phyloP scores from a whole-genome alignment of 352 stramenopile genomes.

The Peronospora farinosa region DNA sequence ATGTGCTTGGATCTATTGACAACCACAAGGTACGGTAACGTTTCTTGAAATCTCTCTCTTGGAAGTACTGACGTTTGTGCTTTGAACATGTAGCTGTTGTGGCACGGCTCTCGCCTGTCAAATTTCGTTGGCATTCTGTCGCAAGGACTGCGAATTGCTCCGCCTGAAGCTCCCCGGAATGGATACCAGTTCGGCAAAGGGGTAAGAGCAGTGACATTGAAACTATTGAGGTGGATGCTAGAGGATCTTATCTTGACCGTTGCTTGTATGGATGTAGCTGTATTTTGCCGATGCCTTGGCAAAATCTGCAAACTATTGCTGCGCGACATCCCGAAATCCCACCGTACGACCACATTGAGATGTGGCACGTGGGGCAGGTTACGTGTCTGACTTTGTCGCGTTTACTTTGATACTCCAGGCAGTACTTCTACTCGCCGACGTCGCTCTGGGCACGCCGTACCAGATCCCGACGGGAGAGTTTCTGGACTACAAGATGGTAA shows the following conservation, averaged over 20 bases:
- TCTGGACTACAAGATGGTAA: constrained; percentile 25
- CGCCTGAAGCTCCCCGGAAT: constrained; percentile 65
- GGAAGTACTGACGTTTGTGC: neutral
- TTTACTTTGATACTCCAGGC: constrained; percentile 17
- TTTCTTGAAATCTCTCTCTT: neutral
- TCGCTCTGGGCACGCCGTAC: constrained; percentile 48
- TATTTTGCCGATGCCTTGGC: constrained; percentile 83
- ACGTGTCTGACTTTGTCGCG: neutral
- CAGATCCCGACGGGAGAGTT: constrained; percentile 17
- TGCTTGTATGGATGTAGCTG: constrained; percentile 31
- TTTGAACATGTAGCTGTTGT: constrained; percentile 47
- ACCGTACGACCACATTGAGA: constrained; percentile 18
- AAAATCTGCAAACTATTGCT: constrained; percentile 85
- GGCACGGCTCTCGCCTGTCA: constrained; percentile 73
- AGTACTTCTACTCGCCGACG: constrained; percentile 59
- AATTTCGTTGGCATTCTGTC: constrained; percentile 80
- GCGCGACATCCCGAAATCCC: constrained; percentile 49
- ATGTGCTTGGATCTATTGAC: constrained; percentile 33
- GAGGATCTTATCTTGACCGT: neutral
- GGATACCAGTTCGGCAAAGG: constrained; percentile 87
- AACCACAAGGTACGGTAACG: constrained; percentile 44
- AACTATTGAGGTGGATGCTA: neutral
- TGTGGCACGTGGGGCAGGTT: neutral
- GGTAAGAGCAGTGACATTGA: constrained; percentile 20
- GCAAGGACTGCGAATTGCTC: constrained; percentile 73